A percentile compares a stretch with the other conserved stretches of the same genome.
phyloP scores from a whole-genome alignment of 495 filamentous ascomycete genomes.

The Saxophila tyrrhenica region DNA sequence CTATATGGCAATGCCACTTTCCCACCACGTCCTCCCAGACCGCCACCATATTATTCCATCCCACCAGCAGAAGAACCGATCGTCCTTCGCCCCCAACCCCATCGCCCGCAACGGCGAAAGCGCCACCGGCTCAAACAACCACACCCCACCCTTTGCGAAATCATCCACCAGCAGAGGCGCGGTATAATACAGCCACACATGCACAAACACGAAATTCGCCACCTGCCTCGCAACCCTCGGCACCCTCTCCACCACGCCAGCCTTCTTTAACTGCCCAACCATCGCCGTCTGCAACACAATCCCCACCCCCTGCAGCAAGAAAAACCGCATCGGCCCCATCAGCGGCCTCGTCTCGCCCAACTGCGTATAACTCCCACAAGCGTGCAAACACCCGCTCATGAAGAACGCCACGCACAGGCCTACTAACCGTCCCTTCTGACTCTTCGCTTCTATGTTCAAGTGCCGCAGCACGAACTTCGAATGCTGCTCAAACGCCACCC shows the following conservation, averaged over 20 bases:
- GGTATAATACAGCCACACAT: constrained; percentile 32
- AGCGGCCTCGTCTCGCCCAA: constrained; percentile 24
- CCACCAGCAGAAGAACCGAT: constrained; percentile 28
- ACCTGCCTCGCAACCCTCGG: constrained; percentile 18
- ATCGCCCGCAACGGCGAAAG: constrained; percentile 28
- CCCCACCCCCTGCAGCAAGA: constrained; percentile 30
- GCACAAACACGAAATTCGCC: constrained; percentile 26
- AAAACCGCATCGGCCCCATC: constrained; percentile 29
- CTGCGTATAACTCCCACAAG: constrained; percentile 29
- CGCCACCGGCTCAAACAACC: constrained; percentile 32
- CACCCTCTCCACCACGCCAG: constrained; percentile 9
- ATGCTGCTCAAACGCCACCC: constrained; percentile 54
- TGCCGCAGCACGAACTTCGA: constrained; percentile 37
- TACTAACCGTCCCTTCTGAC: constrained; percentile 15
- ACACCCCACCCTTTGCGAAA: constrained; percentile 31
- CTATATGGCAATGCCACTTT: constrained; percentile 28
- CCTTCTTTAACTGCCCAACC: constrained; percentile 3
- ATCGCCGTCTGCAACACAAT: constrained; percentile 21
- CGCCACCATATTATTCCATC: constrained; percentile 20
- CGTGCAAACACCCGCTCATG: constrained; percentile 30
- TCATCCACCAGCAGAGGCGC: constrained; percentile 30
- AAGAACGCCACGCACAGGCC: constrained; percentile 27
- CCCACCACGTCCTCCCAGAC: constrained; percentile 27
- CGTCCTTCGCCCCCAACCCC: constrained; percentile 28
- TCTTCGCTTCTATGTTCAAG: constrained; percentile 16